phyloP scores from a whole-genome alignment of 2,329 filamentous ascomycete species.

The Aureobasidium sp. region DNA sequence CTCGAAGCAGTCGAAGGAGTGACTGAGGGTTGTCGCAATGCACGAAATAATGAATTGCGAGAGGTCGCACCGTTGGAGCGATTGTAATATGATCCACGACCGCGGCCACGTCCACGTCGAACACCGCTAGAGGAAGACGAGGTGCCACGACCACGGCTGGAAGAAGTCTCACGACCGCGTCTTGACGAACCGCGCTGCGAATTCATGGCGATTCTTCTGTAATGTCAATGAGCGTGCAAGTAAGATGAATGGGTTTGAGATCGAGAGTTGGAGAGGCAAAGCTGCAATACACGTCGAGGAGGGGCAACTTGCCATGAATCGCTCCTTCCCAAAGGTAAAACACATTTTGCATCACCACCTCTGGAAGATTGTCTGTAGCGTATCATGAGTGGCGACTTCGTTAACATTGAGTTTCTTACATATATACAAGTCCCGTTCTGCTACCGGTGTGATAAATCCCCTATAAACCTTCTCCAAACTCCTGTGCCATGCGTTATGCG shows the following conservation, averaged over 20 bases:
- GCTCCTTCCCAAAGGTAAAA: not conserved
- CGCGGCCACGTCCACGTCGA: not conserved
- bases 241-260: no score
- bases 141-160: not conserved
- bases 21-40: not conserved
- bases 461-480: not conserved
- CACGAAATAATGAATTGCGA: not conserved
- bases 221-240: not conserved
- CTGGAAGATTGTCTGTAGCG: not conserved
- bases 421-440: not conserved
- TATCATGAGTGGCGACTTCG: not conserved
- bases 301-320: not conserved
- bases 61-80: not conserved
- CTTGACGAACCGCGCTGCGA: not conserved
- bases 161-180: not conserved
- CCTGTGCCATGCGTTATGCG: not conserved
- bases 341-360: not conserved
- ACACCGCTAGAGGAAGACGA: slow-evolving; percentile 1
- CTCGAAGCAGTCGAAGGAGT: not conserved
- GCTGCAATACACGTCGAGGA: not conserved
- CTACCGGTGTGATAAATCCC: not conserved
- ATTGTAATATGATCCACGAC: not conserved
- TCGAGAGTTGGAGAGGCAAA: not conserved
- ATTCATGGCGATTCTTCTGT: not conserved
- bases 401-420: slow-evolving; percentile 4